Conservation (phyloP, 352 stramenopile species). For the Phytophthora nicotianae region DNA sequence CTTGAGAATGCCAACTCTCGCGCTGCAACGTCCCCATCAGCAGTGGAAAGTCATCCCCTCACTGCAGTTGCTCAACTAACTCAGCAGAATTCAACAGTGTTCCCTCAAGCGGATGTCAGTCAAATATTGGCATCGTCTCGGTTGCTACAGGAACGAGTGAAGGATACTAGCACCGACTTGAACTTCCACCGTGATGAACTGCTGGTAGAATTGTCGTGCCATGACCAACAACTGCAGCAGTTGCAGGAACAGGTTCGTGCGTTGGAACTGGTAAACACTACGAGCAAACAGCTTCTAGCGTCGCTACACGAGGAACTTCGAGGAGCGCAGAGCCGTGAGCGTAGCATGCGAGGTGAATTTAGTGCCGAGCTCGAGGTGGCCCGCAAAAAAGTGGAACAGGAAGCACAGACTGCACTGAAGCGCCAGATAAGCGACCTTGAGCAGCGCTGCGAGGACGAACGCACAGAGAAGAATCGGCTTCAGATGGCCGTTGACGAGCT, state of each 20-base stretch:
- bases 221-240: conserved; percentile 45
- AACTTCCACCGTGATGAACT: conserved; percentile 38
- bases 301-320: conserved; percentile 43
- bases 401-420: conserved; percentile 18
- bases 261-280: conserved; percentile 37
- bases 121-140: neutral
- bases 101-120: conserved; percentile 2
- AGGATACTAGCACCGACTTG: conserved; percentile 19
- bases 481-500: conserved; percentile 40
- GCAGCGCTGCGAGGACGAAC: conserved; percentile 28
- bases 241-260: conserved; percentile 44
- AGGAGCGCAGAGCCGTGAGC: conserved; percentile 22
- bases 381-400: conserved; percentile 23
- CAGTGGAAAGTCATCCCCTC: neutral
- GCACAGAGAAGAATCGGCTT: conserved; percentile 35
- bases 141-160: conserved; percentile 13
- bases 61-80: neutral
- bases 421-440: conserved; percentile 32
- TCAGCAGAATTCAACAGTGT: neutral
- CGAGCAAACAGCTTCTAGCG: conserved; percentile 30
- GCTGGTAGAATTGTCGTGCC: conserved; percentile 46
- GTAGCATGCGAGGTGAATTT: conserved; percentile 30
- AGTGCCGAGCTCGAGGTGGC: conserved; percentile 30
- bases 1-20: conserved; percentile 19
- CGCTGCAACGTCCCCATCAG: neutral